phyloP scores from a whole-genome alignment of 805 yeast genomes.

The Torulaspora microellipsoides region DNA sequence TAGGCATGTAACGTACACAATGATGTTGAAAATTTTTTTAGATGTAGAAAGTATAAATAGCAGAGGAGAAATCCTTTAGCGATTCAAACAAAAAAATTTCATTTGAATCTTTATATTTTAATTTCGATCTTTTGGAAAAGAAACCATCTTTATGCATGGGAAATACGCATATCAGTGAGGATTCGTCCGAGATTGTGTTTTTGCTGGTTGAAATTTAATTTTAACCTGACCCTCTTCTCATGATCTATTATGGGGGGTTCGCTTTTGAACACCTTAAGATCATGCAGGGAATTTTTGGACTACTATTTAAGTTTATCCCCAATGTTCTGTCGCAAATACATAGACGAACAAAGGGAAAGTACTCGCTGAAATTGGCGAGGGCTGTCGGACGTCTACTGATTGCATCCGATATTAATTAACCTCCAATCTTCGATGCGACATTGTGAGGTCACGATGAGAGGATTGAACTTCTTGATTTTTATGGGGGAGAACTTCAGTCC shows the following conservation, averaged over 20 bases:
- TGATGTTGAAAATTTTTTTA: not conserved
- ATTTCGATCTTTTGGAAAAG: constrained; percentile 4
- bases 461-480: not conserved
- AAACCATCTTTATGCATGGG: constrained; percentile 98
- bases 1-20: constrained; percentile 1
- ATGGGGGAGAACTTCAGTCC: too few species aligned
- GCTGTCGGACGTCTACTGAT: not conserved
- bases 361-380: not conserved
- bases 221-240: constrained; percentile 85
- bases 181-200: constrained; percentile 99
- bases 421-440: not conserved
- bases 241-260: constrained; percentile 37
- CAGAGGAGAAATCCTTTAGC: not conserved
- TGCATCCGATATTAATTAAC: not conserved
- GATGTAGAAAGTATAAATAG: not conserved
- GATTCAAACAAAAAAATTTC: too few species aligned
- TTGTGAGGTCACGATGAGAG: not conserved
- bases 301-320: constrained; percentile 5
- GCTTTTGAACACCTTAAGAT: constrained; percentile 40
- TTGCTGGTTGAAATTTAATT: constrained; percentile 99
- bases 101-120: too few species aligned
- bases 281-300: constrained; percentile 76
- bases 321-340: not conserved
- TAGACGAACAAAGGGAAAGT: not conserved
- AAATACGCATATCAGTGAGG: constrained; percentile 99